Percentiles rank a stretch among this genome's conserved stretches.
These are phyloP conservation scores for Brassica balearica DNA, from an alignment of 441 rosid species.

Conservation along the genomic window DNA sequence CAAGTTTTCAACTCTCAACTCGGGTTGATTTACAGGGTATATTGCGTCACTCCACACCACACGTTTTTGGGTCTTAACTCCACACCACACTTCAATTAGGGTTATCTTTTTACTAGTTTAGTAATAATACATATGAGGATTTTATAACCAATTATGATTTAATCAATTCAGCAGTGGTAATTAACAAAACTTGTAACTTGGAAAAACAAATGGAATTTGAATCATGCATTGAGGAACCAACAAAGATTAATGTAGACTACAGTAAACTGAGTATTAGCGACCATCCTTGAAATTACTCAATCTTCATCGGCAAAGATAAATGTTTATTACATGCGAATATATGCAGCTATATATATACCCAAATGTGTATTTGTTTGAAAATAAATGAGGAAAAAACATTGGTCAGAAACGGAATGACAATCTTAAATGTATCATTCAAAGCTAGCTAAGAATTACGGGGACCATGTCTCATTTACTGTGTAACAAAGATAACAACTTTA, in stretches of 20 bases:
- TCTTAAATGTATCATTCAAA: conserved; percentile 32
- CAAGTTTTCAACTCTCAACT: conserved; percentile 46
- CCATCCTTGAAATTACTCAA: not conserved
- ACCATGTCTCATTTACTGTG: conserved; percentile 29
- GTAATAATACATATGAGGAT: not conserved
- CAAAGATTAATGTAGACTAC: not conserved
- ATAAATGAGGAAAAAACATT: not conserved
- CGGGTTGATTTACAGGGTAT: conserved; percentile 27
- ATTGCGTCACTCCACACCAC: conserved; percentile 45
- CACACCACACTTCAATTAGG: conserved; percentile 16
- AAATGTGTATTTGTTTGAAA: conserved; percentile 8
- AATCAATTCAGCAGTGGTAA: not conserved
- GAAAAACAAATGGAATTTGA: not conserved
- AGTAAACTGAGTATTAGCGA: not conserved
- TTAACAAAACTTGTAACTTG: not conserved
- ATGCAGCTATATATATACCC: not conserved
- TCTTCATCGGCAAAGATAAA: not conserved
- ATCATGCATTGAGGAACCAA: not conserved
- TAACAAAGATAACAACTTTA: conserved; percentile 22
- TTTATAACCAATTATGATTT: conserved; percentile 3
- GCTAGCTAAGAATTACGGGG: conserved; percentile 33
- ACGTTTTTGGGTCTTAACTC: not conserved
- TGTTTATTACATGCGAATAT: not conserved
- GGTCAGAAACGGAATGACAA: conserved; percentile 27
- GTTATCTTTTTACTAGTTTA: conserved; percentile 33